phyloP scores from a whole-genome alignment of 345 rosid genomes.

The Geranium brycei region DNA sequence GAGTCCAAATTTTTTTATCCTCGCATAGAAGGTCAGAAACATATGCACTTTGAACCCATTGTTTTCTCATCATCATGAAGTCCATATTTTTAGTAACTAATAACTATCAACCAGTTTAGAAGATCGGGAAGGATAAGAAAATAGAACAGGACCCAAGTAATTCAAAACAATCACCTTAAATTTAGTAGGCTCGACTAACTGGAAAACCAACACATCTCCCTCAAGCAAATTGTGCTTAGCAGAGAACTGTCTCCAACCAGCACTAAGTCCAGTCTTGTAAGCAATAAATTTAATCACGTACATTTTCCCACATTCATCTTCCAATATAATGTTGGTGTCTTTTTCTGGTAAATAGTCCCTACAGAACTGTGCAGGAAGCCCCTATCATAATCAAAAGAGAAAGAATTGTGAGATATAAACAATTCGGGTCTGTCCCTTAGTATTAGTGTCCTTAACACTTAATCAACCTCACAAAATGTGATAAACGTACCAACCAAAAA shows the following conservation, averaged over 20 bases:
- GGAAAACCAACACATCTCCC: conserved; percentile 78
- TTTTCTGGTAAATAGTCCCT: conserved; percentile 36
- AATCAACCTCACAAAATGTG: conserved; percentile 1
- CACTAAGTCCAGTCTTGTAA: conserved; percentile 69
- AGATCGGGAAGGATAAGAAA: not conserved
- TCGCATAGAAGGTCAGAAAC: too few relatives aligned
- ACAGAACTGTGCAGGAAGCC: conserved; percentile 67
- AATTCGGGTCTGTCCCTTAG: not conserved
- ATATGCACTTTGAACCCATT: too few relatives aligned
- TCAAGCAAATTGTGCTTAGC: conserved; percentile 51
- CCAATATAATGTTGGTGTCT: conserved; percentile 38
- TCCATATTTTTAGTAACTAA: not conserved
- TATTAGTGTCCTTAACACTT: not conserved
- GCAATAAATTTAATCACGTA: conserved; percentile 44
- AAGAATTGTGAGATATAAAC: not conserved
- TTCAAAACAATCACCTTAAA: conserved; percentile 43
- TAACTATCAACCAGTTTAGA: not conserved
- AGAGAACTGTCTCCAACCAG: conserved; percentile 83
- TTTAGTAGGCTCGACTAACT: conserved; percentile 39
- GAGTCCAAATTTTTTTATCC: too few relatives aligned
- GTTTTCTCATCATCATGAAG: too few relatives aligned
- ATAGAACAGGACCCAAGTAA: not conserved
- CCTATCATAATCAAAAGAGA: conserved; percentile 25
- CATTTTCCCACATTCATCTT: conserved; percentile 46
- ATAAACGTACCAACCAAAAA: conserved; percentile 49